Evolutionary conservation across 805 yeast genomes (phyloP), one percentile per base, ranked within the genome.

Genomic region (Candida pseudoglaebosa): DNA sequence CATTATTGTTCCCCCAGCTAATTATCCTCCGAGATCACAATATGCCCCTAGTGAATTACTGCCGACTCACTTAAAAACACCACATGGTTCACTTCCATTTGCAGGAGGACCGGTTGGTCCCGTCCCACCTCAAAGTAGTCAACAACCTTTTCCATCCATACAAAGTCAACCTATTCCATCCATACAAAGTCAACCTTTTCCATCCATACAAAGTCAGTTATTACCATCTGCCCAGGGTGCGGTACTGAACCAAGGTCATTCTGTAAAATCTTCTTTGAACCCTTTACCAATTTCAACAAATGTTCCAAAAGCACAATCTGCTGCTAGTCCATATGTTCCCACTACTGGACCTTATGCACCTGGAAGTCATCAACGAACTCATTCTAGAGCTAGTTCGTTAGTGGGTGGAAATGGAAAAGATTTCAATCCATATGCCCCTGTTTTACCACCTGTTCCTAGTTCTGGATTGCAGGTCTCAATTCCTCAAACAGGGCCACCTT

Each of bases 261-360:
- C 12, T 40, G 39, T 6, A 39, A 41, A 19, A 17, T 31, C 22
- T 5, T 18, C n/a, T 32, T 42, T 16, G 37, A 43, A 26, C 46
- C 47, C n/a, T 22, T 5, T 12, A 24, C 19, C 30, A 33, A 26
- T 21, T 28, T 47, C 35, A 61, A 61, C 65, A 2, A 54, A 52
- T 37, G 49, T 60, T 6, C 54, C 8, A 47, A 52, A 36, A 35
- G 38, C 4, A 41, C 47, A 15, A 56, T 47, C 62, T 18, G 45
- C 55, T 22, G 21, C 54, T 15, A 65, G 71, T 40, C 72, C 73
- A 2, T 68, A 68, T 44, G 67, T 68, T 8, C 74, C 74, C 1
- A 56, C 59, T 34, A 55, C 69, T 8, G 74, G 74, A 5, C 74
- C 72, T 2, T 68, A 68, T 41, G 73, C 67, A 5, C 74, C 74